Percentiles rank a stretch among this genome's conserved stretches.
Conservation (phyloP, 2,329 filamentous ascomycete species). For the Cytospora leucostoma region DNA sequence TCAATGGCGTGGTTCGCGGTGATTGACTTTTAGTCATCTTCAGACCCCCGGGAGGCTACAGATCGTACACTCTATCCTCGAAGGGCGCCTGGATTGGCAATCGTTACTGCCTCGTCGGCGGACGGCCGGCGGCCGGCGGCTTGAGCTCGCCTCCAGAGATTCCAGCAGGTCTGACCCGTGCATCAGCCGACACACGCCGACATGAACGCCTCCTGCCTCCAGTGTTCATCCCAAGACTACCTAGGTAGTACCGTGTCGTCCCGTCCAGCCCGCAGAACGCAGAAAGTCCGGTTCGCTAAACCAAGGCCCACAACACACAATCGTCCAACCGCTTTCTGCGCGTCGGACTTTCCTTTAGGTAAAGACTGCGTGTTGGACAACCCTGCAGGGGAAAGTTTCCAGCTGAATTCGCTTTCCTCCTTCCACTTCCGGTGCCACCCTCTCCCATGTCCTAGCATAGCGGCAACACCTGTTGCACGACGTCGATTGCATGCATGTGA, state of each 20-base stretch:
- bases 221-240: neutral
- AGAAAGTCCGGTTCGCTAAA: neutral
- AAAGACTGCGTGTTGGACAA: constrained; percentile 4
- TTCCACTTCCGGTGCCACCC: constrained; percentile 14
- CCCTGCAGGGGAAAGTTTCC: constrained; percentile 8
- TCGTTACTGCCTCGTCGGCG: too few relatives aligned
- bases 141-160: constrained; percentile 13
- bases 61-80: too few relatives aligned
- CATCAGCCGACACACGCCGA: neutral
- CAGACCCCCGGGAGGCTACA: too few relatives aligned
- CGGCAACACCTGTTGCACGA: constrained; percentile 19
- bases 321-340: constrained; percentile 4
- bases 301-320: constrained; percentile 8
- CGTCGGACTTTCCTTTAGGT: constrained; percentile 5
- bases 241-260: neutral
- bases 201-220: neutral
- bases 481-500: constrained; percentile 18
- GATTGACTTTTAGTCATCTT: neutral
- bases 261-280: constrained; percentile 11
- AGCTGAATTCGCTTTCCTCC: constrained; percentile 10
- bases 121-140: neutral
- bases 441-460: constrained; percentile 21
- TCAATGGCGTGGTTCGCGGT: constrained; percentile 6
- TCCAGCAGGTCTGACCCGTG: neutral
- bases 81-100: too few relatives aligned